Base-by-base conservation (phyloP, 73 alveolate genomes). In the Effrenium voratum region DNA sequence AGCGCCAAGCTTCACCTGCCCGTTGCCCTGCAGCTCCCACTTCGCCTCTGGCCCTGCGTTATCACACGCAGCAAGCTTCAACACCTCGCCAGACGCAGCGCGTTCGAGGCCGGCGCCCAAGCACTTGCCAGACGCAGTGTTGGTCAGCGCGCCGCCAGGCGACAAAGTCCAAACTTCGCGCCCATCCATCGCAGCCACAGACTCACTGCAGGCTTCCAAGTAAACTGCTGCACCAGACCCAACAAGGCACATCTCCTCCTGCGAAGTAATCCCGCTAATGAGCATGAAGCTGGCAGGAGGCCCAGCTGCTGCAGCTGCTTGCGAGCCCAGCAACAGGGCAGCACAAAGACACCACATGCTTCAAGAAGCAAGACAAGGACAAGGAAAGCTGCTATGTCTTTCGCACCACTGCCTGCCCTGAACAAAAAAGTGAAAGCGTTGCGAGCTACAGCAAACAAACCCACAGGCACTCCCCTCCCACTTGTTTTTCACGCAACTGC, bases 21-120 rank as follows among this genome's bases (percentile, higher is more conserved):
- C 77, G 38, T 63, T 63, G 40, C 40, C 77, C 41, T 63, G 40
- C 43, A 63, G 77, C 77, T 63, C 77, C 77, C 77, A 63, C 77
- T 63, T 63, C 12, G 77, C 40, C 77, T 30, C 77, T 10, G 41
- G 41, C 22, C 77, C 77, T 30, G 77, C 77, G 13, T 34, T 40
- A 40, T 63, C 77, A 24, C 77, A 63, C 44, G 34, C 13, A 34
- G 12, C 77, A 34, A 63, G 77, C 77, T 24, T 28, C 5, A 28
- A 19, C 10, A 40, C 41, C 77, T 0, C 77, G 0, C 38, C 77
- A n/a, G n/a, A n/a, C 1, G 77, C 77, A 63, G 8, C 15, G 1
- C 24, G 1, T 12, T 24, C 6, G 12, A 34, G 26, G 1, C 32
- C 26, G 19, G 77, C 40, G 38, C 77, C 6, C 13, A 63, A 40